Percentiles rank a stretch among this genome's conserved stretches.
Conservation (phyloP, 164 flowering plant genomes). For the Vitis riparia region DNA sequence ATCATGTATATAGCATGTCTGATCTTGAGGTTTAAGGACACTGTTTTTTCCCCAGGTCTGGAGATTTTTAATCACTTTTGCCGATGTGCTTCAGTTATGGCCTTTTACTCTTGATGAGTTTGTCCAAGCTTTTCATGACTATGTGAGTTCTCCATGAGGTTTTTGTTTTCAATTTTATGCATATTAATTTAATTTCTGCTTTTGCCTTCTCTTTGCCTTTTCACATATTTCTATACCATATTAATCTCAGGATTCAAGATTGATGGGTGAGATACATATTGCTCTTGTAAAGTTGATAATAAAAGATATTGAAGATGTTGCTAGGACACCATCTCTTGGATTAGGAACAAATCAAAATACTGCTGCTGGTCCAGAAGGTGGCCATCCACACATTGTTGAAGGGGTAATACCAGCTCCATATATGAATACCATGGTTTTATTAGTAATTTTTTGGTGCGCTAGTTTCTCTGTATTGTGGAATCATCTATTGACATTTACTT, state of each 20-base stretch:
- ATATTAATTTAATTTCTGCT: background rate
- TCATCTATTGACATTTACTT: background rate
- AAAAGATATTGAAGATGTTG: conserved; percentile 97
- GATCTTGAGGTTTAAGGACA: no score
- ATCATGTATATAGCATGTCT: no score
- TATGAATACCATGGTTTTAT: background rate
- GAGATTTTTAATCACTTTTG: conserved; percentile 85
- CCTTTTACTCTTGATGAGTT: conserved; percentile 99
- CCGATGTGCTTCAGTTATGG: conserved; percentile 92
- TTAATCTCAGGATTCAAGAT: conserved; percentile 72
- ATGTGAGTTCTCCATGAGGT: conserved; percentile 46
- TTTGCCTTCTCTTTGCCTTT: background rate
- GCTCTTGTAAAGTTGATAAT: conserved; percentile 72
- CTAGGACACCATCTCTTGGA: conserved; percentile 77
- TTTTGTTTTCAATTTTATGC: conserved; percentile 1
- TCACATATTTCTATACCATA: background rate
- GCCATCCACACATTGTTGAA: conserved; percentile 94
- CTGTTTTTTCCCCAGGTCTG: conserved; percentile 59
- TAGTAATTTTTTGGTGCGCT: background rate
- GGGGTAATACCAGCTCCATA: conserved; percentile 56
- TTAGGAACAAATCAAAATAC: conserved; percentile 62
- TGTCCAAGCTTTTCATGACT: conserved; percentile 93
- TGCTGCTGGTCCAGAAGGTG: conserved; percentile 82
- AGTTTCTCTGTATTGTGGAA: background rate
- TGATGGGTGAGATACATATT: conserved; percentile 87